Conservation (phyloP, 345 rosid species). For the Reutealis trisperma region DNA sequence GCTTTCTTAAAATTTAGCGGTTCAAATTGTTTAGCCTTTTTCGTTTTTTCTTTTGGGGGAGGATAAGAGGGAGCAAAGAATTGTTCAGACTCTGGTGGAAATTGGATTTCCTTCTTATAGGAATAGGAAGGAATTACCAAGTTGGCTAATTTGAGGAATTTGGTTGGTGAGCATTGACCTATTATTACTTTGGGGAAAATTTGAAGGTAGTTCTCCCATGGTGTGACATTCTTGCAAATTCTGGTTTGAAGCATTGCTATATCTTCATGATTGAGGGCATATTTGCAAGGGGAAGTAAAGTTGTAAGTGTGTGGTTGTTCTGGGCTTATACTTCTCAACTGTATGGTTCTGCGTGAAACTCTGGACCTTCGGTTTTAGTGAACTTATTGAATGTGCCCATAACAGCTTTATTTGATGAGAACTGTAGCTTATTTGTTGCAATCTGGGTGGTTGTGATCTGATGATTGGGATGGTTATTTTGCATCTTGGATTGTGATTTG, state of each 20-base stretch:
- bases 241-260: slow-evolving; percentile 8
- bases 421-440: slow-evolving; percentile 5
- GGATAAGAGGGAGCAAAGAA: slow-evolving; percentile 18
- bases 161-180: slow-evolving; percentile 6
- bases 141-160: slow-evolving; percentile 20
- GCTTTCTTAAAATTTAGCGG: slow-evolving; percentile 15
- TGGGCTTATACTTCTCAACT: not conserved
- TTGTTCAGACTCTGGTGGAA: slow-evolving; percentile 10
- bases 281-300: not conserved
- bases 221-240: slow-evolving; percentile 1
- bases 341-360: not conserved
- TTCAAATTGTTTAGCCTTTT: slow-evolving; percentile 33
- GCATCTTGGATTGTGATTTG: slow-evolving; percentile 5
- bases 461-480: not conserved
- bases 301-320: slow-evolving; percentile 1
- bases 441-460: slow-evolving; percentile 3
- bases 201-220: slow-evolving; percentile 12
- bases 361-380: no score
- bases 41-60: not conserved
- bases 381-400: not conserved
- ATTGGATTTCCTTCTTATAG: not conserved
- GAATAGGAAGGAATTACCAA: not conserved
- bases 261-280: not conserved
- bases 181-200: slow-evolving; percentile 15
- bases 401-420: not conserved